phyloP scores from a whole-genome alignment of 2,329 filamentous ascomycete genomes.

The Neocucurbitaria cava region DNA sequence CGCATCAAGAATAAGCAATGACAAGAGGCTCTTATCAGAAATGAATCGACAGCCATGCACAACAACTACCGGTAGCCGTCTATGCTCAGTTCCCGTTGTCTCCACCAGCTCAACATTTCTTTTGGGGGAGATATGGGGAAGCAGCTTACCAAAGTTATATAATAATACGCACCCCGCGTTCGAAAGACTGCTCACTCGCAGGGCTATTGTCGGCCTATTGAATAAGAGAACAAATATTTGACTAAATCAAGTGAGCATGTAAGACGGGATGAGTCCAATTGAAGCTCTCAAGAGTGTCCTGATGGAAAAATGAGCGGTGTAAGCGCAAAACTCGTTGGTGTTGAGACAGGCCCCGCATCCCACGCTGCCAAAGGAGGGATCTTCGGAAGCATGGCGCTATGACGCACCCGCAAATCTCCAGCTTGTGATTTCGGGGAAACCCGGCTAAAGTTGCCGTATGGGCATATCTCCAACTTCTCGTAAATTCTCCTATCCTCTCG shows the following conservation, averaged over 20 bases:
- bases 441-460: background rate
- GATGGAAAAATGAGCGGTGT: background rate
- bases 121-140: conserved; percentile 15
- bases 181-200: conserved; percentile 12
- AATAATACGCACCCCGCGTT: conserved; percentile 16
- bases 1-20: conserved; percentile 4
- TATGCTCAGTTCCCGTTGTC: conserved; percentile 13
- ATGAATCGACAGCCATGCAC: conserved; percentile 17
- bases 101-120: conserved; percentile 22
- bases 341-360: conserved; percentile 21
- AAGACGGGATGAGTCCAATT: conserved; percentile 7
- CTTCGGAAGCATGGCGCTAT: conserved; percentile 1
- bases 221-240: conserved; percentile 8
- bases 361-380: conserved; percentile 11
- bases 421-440: background rate
- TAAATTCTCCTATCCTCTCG: no score
- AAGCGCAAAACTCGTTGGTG: conserved; percentile 7
- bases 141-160: conserved; percentile 24
- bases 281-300: background rate
- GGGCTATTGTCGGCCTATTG: conserved; percentile 10
- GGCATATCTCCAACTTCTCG: no score
- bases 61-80: conserved; percentile 6
- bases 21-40: no score
- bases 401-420: background rate
- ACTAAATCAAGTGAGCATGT: background rate